Evolutionary conservation across 139 green algal genomes (phyloP).

Genomic region (Spirogloea muscicola): DNA sequence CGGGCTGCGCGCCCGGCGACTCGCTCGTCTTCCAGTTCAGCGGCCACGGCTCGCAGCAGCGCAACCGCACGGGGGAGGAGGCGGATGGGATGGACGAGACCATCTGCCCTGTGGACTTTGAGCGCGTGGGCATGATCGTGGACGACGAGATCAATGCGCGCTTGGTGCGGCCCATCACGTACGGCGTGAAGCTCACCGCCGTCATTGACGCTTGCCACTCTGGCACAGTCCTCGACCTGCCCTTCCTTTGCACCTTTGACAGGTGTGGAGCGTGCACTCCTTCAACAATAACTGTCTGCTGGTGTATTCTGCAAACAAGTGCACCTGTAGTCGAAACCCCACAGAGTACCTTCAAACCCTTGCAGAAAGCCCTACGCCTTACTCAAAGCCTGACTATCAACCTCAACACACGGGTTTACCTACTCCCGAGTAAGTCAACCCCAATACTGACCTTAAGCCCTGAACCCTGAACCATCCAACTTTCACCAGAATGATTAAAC

Average conservation of each 20-base stretch:
- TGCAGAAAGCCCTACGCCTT: too few species aligned
- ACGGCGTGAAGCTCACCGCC: conserved; percentile 26
- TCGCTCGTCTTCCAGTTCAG: conserved; percentile 46
- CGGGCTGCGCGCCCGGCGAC: conserved; percentile 9
- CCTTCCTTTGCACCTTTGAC: conserved; percentile 24
- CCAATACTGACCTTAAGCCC: too few species aligned
- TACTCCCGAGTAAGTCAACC: too few species aligned
- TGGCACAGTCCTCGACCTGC: conserved; percentile 43
- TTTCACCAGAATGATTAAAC: too few species aligned
- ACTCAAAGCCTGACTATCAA: too few species aligned
- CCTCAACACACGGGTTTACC: too few species aligned
- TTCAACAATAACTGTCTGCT: too few species aligned
- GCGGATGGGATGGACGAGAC: conserved; percentile 10
- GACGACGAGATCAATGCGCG: conserved; percentile 48
- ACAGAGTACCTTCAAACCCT: too few species aligned
- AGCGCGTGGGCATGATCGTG: conserved; percentile 18
- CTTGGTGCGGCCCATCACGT: conserved; percentile 34
- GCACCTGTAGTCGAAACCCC: too few species aligned
- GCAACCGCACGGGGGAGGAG: conserved; percentile 15
- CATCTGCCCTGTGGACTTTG: conserved; percentile 31
- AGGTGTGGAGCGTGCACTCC: too few species aligned
- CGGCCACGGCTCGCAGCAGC: conserved; percentile 3
- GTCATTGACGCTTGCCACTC: conserved; percentile 50
- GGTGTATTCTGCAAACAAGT: too few species aligned
- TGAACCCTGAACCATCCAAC: too few species aligned